Base-by-base conservation (phyloP, 495 filamentous ascomycete genomes). In the Daldinia caldariorum region DNA sequence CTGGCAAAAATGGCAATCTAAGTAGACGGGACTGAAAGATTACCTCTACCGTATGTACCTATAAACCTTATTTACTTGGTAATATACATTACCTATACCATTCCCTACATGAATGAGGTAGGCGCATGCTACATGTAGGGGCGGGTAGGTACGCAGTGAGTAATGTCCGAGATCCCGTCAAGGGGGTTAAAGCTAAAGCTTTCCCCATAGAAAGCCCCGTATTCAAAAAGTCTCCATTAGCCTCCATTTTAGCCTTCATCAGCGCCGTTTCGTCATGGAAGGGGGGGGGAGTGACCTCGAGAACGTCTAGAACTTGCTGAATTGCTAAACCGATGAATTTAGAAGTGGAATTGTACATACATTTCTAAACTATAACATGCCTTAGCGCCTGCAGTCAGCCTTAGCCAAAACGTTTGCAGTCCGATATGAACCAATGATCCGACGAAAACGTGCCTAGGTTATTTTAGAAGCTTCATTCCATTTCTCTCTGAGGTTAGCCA, bases 161-260 rank as follows among this genome's bases (percentile, higher is more conserved):
- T 71, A 71, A 71, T 71, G 69, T 67, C 69, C 69, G 69, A 67
- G n/a, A 12, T 34, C 18, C 69, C 69, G 69, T 58, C 31, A 41
- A 66, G 68, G 62, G 60, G 60, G 37, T 26, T 26, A 26, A 26
- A 26, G 26, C 1, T 26, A 18, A 37, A 66, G 63, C 63, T 71
- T 63, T 59, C 63, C 59, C 63, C 63, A 66, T 65, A 57, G 51
- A 54, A 47, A 18, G 54, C 38, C 54, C 32, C 32, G 29, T 57
- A 57, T 35, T n/a, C 34, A 57, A 16, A 20, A 18, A 57, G 20
- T 38, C 16, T 59, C 32, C 41, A 53, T 32, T 10, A 32, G 49
- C n/a, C 9, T 35, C 10, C 13, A 50, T 26, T 3, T 26, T 3
- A 26, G 26, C 26, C 26, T 26, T 3, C 26, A 26, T 26, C 26